These are phyloP conservation scores for Omphalotus guepiniiformis DNA, from an alignment of 768 basidiomycete genomes.

Conservation along the genomic window DNA sequence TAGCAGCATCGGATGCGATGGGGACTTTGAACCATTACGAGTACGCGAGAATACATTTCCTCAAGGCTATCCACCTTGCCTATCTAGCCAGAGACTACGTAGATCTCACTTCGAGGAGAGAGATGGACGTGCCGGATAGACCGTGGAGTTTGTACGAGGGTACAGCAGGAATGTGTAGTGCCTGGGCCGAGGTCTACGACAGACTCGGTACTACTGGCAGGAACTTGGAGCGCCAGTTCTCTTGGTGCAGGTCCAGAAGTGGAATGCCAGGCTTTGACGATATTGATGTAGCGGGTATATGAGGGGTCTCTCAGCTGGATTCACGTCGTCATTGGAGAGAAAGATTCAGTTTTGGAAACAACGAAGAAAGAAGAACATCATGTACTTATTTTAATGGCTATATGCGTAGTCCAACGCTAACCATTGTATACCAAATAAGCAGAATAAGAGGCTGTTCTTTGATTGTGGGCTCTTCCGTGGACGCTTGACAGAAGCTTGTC, in stretches of 20 bases:
- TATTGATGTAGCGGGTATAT: background rate
- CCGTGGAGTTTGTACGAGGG: slow-evolving; percentile 59
- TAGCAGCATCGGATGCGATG: slow-evolving; percentile 43
- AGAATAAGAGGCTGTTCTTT: too few relatives aligned
- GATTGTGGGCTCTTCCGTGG: too few relatives aligned
- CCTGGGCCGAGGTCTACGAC: slow-evolving; percentile 42
- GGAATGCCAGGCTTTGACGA: slow-evolving; percentile 11
- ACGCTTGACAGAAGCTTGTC: too few relatives aligned
- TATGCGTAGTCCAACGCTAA: too few relatives aligned
- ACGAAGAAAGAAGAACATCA: too few relatives aligned
- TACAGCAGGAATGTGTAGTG: slow-evolving; percentile 54
- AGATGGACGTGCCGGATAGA: slow-evolving; percentile 45
- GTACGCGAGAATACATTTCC: slow-evolving; percentile 23
- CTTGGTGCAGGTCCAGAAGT: slow-evolving; percentile 7
- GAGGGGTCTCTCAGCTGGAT: too few relatives aligned
- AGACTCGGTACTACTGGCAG: slow-evolving; percentile 8
- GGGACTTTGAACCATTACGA: slow-evolving; percentile 17
- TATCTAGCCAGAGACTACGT: slow-evolving; percentile 35
- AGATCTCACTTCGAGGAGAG: slow-evolving; percentile 28
- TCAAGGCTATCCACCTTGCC: slow-evolving; percentile 44
- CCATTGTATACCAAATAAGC: too few relatives aligned
- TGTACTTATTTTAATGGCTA: too few relatives aligned
- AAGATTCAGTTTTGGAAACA: too few relatives aligned
- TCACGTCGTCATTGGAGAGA: too few relatives aligned
- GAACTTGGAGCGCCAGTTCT: slow-evolving; percentile 1